These are phyloP conservation scores for Citrus reticulata DNA, from an alignment of 345 rosid genomes.

Conservation along the genomic window DNA sequence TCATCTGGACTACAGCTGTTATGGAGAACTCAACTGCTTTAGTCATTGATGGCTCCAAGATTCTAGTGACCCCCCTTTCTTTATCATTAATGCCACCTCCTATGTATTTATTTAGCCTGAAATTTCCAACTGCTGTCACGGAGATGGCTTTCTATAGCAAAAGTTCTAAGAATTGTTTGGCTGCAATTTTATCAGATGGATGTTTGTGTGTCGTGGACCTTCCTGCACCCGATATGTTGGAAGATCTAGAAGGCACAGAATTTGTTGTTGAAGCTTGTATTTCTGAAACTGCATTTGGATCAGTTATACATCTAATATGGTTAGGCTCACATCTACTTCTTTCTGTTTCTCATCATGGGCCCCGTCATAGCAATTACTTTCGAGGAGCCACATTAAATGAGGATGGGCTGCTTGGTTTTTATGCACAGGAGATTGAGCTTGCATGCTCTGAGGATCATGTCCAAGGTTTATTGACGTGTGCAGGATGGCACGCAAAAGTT, in stretches of 20 bases:
- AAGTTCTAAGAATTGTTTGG: constrained; percentile 56
- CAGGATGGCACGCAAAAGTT: constrained; percentile 75
- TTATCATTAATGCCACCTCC: constrained; percentile 91
- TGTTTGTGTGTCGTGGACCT: constrained; percentile 70
- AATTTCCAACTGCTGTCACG: constrained; percentile 56
- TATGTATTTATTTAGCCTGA: constrained; percentile 68
- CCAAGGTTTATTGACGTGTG: constrained; percentile 53
- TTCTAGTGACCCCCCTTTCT: constrained; percentile 79
- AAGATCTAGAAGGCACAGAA: constrained; percentile 77
- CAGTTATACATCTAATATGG: constrained; percentile 71
- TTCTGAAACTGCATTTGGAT: constrained; percentile 51
- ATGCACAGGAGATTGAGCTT: constrained; percentile 71
- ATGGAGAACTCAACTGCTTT: constrained; percentile 76
- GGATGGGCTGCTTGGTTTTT: constrained; percentile 49
- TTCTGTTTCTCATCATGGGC: constrained; percentile 61
- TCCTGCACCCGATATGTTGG: constrained; percentile 67
- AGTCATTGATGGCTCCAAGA: constrained; percentile 68
- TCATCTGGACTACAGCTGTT: constrained; percentile 76
- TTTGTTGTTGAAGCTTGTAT: constrained; percentile 51
- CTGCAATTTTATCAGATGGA: constrained; percentile 74
- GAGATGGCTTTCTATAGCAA: constrained; percentile 63
- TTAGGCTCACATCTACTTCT: constrained; percentile 65
- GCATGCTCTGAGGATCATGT: constrained; percentile 61
- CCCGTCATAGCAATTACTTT: constrained; percentile 37
- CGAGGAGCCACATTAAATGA: constrained; percentile 26